These are phyloP conservation scores for Pestalotiopsis sp. DNA, from an alignment of 2,329 filamentous ascomycete species.

Conservation along the genomic window DNA sequence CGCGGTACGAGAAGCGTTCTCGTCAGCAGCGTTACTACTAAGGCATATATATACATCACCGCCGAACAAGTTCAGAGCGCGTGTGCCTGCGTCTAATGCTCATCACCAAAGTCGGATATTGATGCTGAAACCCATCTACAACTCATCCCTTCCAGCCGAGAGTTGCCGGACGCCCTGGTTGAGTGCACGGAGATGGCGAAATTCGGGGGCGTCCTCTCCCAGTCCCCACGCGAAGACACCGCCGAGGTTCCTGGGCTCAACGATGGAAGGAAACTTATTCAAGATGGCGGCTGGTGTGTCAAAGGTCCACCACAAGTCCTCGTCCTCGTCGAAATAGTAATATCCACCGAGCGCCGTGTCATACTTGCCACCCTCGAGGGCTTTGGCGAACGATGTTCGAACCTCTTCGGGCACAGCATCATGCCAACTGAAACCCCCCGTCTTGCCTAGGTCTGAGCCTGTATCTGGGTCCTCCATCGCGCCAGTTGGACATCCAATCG, in stretches of 20 bases:
- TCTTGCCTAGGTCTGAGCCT: conserved; percentile 59
- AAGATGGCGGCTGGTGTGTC: conserved; percentile 30
- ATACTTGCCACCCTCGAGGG: conserved; percentile 26
- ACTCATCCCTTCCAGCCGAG: conserved; percentile 1
- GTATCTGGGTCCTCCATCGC: conserved; percentile 61
- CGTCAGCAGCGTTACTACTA: too few relatives aligned
- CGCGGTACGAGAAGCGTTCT: too few relatives aligned
- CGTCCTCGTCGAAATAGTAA: conserved; percentile 31
- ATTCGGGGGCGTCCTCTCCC: conserved; percentile 34
- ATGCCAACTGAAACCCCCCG: conserved; percentile 33
- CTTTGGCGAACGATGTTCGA: conserved; percentile 27
- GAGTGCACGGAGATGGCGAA: conserved; percentile 28
- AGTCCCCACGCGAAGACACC: conserved; percentile 38
- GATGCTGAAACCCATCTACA: background rate
- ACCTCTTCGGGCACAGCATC: conserved; percentile 30
- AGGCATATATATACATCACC: too few relatives aligned
- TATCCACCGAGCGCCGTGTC: conserved; percentile 33
- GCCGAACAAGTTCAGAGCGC: too few relatives aligned
- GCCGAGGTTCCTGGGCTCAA: conserved; percentile 29
- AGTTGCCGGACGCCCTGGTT: conserved; percentile 15
- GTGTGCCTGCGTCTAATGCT: too few relatives aligned
- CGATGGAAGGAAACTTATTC: conserved; percentile 31
- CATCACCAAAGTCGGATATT: too few relatives aligned
- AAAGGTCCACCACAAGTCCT: conserved; percentile 36
- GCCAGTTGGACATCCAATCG: conserved; percentile 62